Evolutionary conservation across 345 rosid species (phyloP).

Genomic region (Populus tremula): DNA sequence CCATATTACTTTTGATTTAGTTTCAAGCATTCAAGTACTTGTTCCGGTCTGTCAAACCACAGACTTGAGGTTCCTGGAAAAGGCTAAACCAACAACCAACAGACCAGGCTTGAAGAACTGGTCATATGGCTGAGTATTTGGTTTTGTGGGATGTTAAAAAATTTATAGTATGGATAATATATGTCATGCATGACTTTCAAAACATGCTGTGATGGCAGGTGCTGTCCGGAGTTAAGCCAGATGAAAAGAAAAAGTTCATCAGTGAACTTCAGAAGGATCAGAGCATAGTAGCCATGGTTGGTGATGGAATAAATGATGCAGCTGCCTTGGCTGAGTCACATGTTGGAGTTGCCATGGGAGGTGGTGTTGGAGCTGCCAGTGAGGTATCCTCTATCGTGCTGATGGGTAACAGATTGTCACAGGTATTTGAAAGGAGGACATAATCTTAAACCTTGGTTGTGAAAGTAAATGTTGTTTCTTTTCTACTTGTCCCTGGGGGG

Average conservation of each 20-base stretch:
- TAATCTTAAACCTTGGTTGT: neutral
- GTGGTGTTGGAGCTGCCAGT: slow-evolving; percentile 92
- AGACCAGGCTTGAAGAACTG: neutral
- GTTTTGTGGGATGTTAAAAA: neutral
- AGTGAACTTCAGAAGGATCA: slow-evolving; percentile 63
- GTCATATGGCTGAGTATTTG: neutral
- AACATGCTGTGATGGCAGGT: slow-evolving; percentile 49
- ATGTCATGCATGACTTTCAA: neutral
- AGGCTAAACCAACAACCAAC: neutral
- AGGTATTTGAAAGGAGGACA: slow-evolving; percentile 43
- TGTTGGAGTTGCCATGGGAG: slow-evolving; percentile 92
- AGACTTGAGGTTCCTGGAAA: neutral
- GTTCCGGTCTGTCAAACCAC: neutral
- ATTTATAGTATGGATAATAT: neutral
- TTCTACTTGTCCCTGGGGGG: neutral
- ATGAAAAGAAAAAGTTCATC: slow-evolving; percentile 70
- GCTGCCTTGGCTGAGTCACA: slow-evolving; percentile 91
- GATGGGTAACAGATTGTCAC: slow-evolving; percentile 84
- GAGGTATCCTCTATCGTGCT: slow-evolving; percentile 92
- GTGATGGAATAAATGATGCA: slow-evolving; percentile 97
- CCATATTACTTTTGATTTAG: neutral
- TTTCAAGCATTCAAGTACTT: neutral
- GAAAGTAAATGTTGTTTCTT: neutral
- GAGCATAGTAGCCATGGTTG: slow-evolving; percentile 90
- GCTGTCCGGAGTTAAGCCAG: slow-evolving; percentile 77